These are phyloP conservation scores for Chlorella sp. DNA, from an alignment of 139 green algal genomes.

Conservation along the genomic window DNA sequence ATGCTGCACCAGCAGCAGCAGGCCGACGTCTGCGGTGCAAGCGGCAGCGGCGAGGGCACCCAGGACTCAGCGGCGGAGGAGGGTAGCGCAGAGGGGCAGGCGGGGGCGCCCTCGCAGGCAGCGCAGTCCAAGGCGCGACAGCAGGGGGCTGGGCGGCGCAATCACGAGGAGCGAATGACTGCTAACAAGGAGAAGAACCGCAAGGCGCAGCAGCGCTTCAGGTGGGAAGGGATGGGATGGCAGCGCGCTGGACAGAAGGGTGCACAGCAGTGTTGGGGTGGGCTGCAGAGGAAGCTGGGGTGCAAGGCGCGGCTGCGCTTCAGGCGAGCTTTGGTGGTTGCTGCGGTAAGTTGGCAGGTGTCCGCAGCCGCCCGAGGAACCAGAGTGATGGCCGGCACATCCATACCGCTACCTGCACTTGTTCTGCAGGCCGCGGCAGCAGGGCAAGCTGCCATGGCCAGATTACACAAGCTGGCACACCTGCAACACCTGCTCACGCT, in stretches of 20 bases:
- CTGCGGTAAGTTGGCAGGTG: no score
- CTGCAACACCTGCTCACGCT: not conserved
- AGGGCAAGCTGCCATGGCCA: no score
- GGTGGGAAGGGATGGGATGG: not conserved
- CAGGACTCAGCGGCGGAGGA: not conserved
- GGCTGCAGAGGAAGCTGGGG: no score
- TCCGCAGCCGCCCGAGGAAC: no score
- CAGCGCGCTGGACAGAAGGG: no score
- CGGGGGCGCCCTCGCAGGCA: not conserved
- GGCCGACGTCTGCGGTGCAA: not conserved
- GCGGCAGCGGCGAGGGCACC: not conserved
- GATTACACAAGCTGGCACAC: not conserved
- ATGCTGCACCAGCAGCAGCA: not conserved
- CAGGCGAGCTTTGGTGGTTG: not conserved
- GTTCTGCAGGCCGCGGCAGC: no score
- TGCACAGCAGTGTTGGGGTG: no score
- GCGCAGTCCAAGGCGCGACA: no score
- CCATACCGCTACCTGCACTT: no score
- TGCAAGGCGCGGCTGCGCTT: not conserved
- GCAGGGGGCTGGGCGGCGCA: not conserved
- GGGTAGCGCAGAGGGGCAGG: not conserved
- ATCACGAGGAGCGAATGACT: not conserved
- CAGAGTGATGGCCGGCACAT: no score
- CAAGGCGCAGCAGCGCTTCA: constrained; percentile 31
- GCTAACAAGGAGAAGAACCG: constrained; percentile 36